Evolutionary conservation across 2,329 filamentous ascomycete species (phyloP).

Genomic region (Phaeosphaeriaceae sp.): DNA sequence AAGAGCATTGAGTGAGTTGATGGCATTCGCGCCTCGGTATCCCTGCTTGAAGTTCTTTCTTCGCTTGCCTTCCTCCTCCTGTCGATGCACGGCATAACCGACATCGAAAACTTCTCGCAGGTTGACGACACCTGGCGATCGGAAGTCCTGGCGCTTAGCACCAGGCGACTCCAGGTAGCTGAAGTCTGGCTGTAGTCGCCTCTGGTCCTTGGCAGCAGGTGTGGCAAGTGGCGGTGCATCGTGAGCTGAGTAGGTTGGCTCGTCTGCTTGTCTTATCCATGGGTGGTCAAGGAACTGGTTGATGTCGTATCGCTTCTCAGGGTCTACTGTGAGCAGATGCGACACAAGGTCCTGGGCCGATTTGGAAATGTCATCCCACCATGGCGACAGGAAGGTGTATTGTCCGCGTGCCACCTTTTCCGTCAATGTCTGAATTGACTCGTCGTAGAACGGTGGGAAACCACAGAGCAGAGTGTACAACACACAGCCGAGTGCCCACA

Average conservation of each 20-base stretch:
- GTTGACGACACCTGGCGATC: slow-evolving; percentile 93
- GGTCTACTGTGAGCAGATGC: slow-evolving; percentile 92
- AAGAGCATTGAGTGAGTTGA: slow-evolving; percentile 70
- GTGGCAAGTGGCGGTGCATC: slow-evolving; percentile 77
- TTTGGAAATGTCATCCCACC: slow-evolving; percentile 99
- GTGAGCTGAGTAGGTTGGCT: slow-evolving; percentile 70
- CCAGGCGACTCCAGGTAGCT: slow-evolving; percentile 65
- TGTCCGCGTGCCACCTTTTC: slow-evolving; percentile 97
- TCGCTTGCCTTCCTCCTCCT: slow-evolving; percentile 94
- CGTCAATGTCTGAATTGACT: slow-evolving; percentile 94
- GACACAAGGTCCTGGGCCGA: slow-evolving; percentile 92
- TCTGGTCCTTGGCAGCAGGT: slow-evolving; percentile 68
- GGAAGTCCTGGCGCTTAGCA: slow-evolving; percentile 85
- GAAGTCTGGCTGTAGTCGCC: slow-evolving; percentile 58
- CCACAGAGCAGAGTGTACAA: slow-evolving; percentile 96
- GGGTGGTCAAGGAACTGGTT: slow-evolving; percentile 92
- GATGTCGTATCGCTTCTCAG: slow-evolving; percentile 93
- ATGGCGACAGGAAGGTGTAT: slow-evolving; percentile 96
- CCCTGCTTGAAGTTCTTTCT: slow-evolving; percentile 82
- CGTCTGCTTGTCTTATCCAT: slow-evolving; percentile 80
- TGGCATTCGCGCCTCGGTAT: slow-evolving; percentile 67
- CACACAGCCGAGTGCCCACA: slow-evolving; percentile 98
- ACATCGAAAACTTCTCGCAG: slow-evolving; percentile 97
- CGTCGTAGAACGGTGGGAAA: slow-evolving; percentile 98
- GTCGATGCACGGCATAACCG: slow-evolving; percentile 94